Percentiles rank a stretch among this genome's conserved stretches.
phyloP scores from a whole-genome alignment of 352 stramenopile genomes.

The Pythium inflatum region DNA sequence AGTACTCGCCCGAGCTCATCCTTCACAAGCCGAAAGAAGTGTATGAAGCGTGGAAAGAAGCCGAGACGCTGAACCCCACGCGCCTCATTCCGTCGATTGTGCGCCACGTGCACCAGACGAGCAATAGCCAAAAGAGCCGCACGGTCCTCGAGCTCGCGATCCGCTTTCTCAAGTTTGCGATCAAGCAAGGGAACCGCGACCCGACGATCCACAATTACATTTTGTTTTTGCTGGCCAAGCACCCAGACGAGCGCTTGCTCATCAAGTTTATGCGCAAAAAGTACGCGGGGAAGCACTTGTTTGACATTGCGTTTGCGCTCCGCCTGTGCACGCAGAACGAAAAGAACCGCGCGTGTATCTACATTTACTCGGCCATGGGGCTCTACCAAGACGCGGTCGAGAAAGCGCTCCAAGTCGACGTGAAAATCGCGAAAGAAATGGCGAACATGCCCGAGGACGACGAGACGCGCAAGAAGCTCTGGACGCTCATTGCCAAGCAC shows the following conservation, averaged over 20 bases:
- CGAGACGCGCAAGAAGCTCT: conserved; percentile 91
- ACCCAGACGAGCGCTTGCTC: conserved; percentile 85
- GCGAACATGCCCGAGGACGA: conserved; percentile 90
- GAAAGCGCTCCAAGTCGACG: conserved; percentile 88
- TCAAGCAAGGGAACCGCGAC: conserved; percentile 91
- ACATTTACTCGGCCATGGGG: conserved; percentile 94
- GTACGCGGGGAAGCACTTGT: conserved; percentile 84
- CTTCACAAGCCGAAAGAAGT: conserved; percentile 91
- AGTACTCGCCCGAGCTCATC: conserved; percentile 93
- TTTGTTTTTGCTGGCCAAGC: conserved; percentile 89
- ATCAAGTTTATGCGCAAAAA: conserved; percentile 92
- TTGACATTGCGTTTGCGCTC: conserved; percentile 93
- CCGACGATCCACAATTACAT: conserved; percentile 94
- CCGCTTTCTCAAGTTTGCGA: conserved; percentile 92
- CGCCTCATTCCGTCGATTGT: conserved; percentile 93
- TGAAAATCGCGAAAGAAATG: conserved; percentile 95
- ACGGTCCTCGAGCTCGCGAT: conserved; percentile 90
- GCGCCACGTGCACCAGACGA: conserved; percentile 85
- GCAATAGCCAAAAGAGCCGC: conserved; percentile 58
- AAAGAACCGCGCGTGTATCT: conserved; percentile 93
- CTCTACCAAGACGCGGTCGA: conserved; percentile 93
- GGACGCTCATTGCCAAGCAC: conserved; percentile 93
- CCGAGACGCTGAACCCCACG: conserved; percentile 88
- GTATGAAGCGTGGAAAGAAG: conserved; percentile 92
- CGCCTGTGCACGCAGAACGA: conserved; percentile 92